Evolutionary conservation across 345 rosid genomes (phyloP).

Genomic region (Cardiospermum halicacabum): DNA sequence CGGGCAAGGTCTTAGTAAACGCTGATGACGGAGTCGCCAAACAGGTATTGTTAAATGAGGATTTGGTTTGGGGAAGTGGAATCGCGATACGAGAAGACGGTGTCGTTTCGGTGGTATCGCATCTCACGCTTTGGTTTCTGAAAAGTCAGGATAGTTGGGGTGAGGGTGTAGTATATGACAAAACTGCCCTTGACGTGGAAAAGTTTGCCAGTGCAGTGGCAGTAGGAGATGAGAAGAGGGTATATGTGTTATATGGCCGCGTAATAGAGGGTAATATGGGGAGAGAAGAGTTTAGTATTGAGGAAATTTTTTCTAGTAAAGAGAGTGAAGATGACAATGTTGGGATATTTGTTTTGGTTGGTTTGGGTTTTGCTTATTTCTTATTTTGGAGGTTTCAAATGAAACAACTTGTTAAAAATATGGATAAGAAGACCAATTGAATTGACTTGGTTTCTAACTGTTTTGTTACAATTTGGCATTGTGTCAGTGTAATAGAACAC

Average conservation of each 20-base stretch:
- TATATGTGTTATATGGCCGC: conserved; percentile 67
- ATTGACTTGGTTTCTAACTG: too few relatives aligned
- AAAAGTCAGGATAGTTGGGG: conserved; percentile 77
- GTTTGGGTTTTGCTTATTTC: conserved; percentile 76
- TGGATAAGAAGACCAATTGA: conserved; percentile 50
- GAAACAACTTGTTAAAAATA: conserved; percentile 50
- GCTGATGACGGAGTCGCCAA: conserved; percentile 60
- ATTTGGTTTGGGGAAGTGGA: conserved; percentile 53
- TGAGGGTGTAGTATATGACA: conserved; percentile 67
- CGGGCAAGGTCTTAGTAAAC: conserved; percentile 84
- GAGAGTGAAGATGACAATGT: conserved; percentile 49
- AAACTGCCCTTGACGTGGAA: conserved; percentile 51
- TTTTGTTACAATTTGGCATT: too few relatives aligned
- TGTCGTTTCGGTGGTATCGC: conserved; percentile 57
- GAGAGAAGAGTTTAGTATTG: conserved; percentile 48
- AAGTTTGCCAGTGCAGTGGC: conserved; percentile 55
- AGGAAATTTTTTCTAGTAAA: conserved; percentile 50
- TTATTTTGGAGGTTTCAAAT: conserved; percentile 74
- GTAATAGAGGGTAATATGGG: conserved; percentile 44
- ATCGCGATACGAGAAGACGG: conserved; percentile 62
- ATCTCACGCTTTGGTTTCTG: conserved; percentile 51
- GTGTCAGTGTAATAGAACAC: too few relatives aligned
- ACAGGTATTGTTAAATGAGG: conserved; percentile 42
- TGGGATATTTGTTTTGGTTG: conserved; percentile 58
- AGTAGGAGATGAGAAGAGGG: conserved; percentile 56